A percentile compares a stretch with the other conserved stretches of the same genome.
phyloP scores from a whole-genome alignment of 1,139 yeast species.

The Eremothecium gossypii region DNA sequence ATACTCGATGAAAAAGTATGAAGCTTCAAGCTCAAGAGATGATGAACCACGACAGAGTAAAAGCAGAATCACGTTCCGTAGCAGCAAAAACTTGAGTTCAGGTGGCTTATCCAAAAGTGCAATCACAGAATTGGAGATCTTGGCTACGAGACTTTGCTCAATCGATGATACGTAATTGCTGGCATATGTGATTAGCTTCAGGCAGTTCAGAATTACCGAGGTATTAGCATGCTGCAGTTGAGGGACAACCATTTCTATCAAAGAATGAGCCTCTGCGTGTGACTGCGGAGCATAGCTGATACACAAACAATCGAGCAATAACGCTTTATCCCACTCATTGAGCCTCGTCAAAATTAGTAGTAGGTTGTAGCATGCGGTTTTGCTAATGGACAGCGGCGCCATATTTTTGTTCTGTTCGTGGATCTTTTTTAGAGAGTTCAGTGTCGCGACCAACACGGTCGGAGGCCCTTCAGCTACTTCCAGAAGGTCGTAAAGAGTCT shows the following conservation, averaged over 20 bases:
- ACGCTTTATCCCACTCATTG: conserved; percentile 73
- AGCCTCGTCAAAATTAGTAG: conserved; percentile 19
- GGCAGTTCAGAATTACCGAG: conserved; percentile 69
- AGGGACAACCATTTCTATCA: conserved; percentile 65
- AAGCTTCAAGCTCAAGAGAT: conserved; percentile 52
- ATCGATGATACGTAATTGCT: conserved; percentile 53
- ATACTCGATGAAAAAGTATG: conserved; percentile 70
- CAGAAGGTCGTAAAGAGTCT: conserved; percentile 43
- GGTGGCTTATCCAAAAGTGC: conserved; percentile 69
- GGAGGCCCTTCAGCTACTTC: conserved; percentile 54
- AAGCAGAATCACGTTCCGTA: conserved; percentile 71
- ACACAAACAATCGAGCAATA: conserved; percentile 54
- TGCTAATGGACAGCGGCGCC: conserved; percentile 28
- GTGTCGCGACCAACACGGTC: conserved; percentile 60
- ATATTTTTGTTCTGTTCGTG: conserved; percentile 39
- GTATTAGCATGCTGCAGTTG: conserved; percentile 75
- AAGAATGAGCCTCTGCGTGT: conserved; percentile 50
- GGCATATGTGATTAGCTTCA: conserved; percentile 62
- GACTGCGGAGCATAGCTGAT: conserved; percentile 65
- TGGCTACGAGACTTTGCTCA: conserved; percentile 37
- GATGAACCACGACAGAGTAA: conserved; percentile 59
- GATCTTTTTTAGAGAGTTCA: conserved; percentile 59
- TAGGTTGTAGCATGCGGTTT: conserved; percentile 17
- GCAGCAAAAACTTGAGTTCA: conserved; percentile 74
- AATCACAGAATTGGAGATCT: conserved; percentile 64